Evolutionary conservation across 306 rosid genomes (phyloP), one percentile per base, ranked within the genome.

Genomic region (Trifolium dubium): DNA sequence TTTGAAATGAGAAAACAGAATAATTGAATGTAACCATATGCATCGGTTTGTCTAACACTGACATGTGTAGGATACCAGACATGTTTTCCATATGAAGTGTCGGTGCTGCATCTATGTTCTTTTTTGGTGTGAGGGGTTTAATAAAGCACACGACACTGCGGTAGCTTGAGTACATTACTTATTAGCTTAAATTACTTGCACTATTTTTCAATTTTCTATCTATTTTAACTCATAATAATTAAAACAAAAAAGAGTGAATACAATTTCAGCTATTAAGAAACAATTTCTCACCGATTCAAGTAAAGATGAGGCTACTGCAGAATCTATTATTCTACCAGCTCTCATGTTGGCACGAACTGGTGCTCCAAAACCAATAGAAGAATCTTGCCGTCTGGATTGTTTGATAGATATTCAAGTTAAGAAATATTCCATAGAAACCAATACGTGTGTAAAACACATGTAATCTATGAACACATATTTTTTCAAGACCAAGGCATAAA

Each of bases 331-430:
- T 74, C 84, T 81, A 23, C 86, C 78, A 64, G 79, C 46, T 91
- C 97, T 91, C 96, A 93, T 93, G 77, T 88, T 93, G 56, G 98
- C 94, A 81, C 97, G 97, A 44, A 93, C 82, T 54, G 98, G 96
- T 64, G 98, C 97, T 80, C 98, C 98, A 47, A 91, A 93, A 60
- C 98, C 98, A 77, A 93, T 93, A 4, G 98, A 93, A 78, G 98
- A 93, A 79, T 93, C 97, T 77, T 91, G 97, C 23, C 98, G 93
- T 82, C 98, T 93, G 92, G 62, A 79, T 72, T 76, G 82, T 80
- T 78, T 58, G 72, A 70, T 66, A 46, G 40, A 79, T 12, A 37
- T 53, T 55, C 0, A 63, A 31, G 49, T 60, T 62, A 74, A 51
- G 3, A 5, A 50, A 40, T 37, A 46, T 3, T 49, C 72, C 51